Evolutionary conservation across 495 filamentous ascomycete genomes (phyloP), one percentile per base, ranked within the genome.

Genomic region (Penicillium psychrofluorescens): DNA sequence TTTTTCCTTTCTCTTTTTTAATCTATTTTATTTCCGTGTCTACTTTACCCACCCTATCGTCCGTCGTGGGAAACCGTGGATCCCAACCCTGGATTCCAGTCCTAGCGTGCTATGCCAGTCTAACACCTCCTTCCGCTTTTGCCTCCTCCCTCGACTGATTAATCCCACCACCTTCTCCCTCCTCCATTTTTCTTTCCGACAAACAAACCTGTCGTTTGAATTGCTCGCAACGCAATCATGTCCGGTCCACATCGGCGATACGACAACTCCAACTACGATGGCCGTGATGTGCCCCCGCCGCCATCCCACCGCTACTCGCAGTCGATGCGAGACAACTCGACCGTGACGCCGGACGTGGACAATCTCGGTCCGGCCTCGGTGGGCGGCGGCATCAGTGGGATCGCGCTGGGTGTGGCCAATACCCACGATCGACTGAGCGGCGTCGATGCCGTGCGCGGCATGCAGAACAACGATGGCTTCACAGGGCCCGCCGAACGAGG

Each of bases 301-400:
- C 46, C 57, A 14, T 30, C 41, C 12, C 54, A 52, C 38, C 44
- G 44, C 22, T 55, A 53, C 37, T 12, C 39, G 0, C 36, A 48
- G 2, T 29, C 37, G 4, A 36, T 46, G 3, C 63, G 58, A 29
- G 43, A 66, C n/a, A 67, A 67, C 45, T 76, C 72, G 39, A 81
- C 69, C 37, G 73, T 79, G 35, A 88, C 85, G 7, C 86, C 86
- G 5, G 85, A 84, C 8, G 74, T 78, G 32, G 86, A 90, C 62
- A 89, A 90, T 55, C 76, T 88, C 41, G 78, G 85, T 36, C 77
- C 82, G 22, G 62, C 71, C 35, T 85, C 86, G 10, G 76, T 75
- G 37, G 87, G 86, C 42, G 87, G 86, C 28, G 87, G 86, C 22
- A 84, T 90, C 58, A 76, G 84, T 12, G 85, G 84, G 22, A 81